Evolutionary conservation across 1,284 basidiomycete species (phyloP).

Genomic region (Thelephora terrestris): DNA sequence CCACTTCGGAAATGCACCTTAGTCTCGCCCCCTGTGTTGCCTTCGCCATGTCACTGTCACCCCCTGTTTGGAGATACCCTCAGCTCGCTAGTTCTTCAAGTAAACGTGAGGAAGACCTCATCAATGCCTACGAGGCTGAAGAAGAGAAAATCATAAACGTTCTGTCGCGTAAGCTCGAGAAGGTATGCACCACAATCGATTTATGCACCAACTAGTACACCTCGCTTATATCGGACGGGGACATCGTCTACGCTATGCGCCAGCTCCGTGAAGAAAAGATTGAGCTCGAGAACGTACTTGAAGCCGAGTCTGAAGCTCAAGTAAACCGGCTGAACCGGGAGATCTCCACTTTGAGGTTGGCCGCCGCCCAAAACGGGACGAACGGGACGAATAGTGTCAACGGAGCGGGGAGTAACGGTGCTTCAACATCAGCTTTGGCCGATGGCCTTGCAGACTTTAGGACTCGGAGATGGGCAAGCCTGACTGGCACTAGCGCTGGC

Average conservation of each 20-base stretch:
- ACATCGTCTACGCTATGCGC: conserved; percentile 1
- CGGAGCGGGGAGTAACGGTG: neutral
- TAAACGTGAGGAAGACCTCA: conserved; percentile 58
- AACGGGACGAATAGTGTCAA: conserved; percentile 15
- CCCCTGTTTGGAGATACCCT: conserved; percentile 47
- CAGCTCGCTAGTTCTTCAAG: conserved; percentile 37
- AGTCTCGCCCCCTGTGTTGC: neutral
- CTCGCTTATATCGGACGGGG: conserved; percentile 3
- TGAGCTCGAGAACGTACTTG: conserved; percentile 66
- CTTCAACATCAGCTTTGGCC: conserved; percentile 12
- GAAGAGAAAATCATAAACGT: conserved; percentile 79
- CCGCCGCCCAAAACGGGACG: conserved; percentile 23
- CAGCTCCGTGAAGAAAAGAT: conserved; percentile 76
- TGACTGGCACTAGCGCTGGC: conserved; percentile 23
- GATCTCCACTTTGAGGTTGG: conserved; percentile 50
- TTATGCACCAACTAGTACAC: conserved; percentile 2
- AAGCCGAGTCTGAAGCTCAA: conserved; percentile 72
- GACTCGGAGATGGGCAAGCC: conserved; percentile 5
- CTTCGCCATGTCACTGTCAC: conserved; percentile 46
- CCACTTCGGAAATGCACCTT: neutral
- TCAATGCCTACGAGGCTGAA: conserved; percentile 80
- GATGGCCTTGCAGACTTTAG: neutral
- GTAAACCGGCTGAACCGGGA: conserved; percentile 66
- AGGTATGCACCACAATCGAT: conserved; percentile 36
- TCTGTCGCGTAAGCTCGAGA: conserved; percentile 67